Conservation (phyloP, 306 rosid genomes). For the Corylus americana region DNA sequence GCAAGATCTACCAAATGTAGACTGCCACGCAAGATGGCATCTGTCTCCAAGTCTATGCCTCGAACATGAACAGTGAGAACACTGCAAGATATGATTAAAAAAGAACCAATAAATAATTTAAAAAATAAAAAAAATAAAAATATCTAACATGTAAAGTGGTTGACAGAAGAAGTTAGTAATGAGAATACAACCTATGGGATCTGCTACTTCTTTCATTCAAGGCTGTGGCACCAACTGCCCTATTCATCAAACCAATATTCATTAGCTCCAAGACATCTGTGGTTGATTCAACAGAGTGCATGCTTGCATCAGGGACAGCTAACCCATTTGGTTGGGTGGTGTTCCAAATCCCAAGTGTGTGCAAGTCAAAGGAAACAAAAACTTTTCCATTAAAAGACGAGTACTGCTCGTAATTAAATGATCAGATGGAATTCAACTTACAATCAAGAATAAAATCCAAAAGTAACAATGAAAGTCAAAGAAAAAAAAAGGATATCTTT, state of each 20-base stretch:
- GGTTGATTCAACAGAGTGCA: conserved; percentile 87
- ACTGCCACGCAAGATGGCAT: conserved; percentile 73
- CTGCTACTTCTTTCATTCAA: conserved; percentile 96
- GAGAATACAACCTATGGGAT: conserved; percentile 79
- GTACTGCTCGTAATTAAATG: neutral
- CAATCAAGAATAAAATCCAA: neutral
- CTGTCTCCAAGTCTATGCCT: conserved; percentile 85
- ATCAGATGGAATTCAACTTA: conserved; percentile 3
- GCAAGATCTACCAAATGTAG: conserved; percentile 98
- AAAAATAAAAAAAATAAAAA: neutral
- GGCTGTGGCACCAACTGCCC: conserved; percentile 96
- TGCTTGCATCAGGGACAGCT: conserved; percentile 96
- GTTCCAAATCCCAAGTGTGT: conserved; percentile 99
- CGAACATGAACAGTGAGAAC: conserved; percentile 96
- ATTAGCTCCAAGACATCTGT: conserved; percentile 83
- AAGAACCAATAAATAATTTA: neutral
- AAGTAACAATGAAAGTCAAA: conserved; percentile 12
- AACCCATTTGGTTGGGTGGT: conserved; percentile 94
- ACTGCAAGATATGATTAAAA: conserved; percentile 46
- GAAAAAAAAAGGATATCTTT: conserved; percentile 76
- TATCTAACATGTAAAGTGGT: conserved; percentile 17
- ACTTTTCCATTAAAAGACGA: neutral
- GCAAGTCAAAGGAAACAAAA: conserved; percentile 80
- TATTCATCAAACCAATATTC: conserved; percentile 65
- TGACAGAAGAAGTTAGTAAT: conserved; percentile 9